Base-by-base conservation (phyloP, 805 yeast species). In the Yarrowia deformans region DNA sequence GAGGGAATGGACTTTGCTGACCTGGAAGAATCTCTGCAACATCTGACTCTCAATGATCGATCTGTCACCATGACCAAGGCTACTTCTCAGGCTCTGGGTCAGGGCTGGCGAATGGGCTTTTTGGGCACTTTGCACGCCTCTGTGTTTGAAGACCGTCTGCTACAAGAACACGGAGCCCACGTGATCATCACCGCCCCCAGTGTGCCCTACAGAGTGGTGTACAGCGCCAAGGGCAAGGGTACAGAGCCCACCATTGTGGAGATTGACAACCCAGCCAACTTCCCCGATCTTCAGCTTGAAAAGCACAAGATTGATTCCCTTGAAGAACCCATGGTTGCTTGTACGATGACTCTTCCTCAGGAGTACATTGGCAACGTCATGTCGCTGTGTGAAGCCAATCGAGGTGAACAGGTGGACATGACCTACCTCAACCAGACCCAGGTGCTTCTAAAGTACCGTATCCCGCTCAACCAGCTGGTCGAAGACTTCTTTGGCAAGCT, bases 61-160 rank as follows among this genome's bases (percentile, higher is more conserved):
- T 89, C 97, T 0, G 98, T 95, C 1, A 87, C 95, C 0, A 82
- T 94, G 64, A 93, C 90, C 74, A 87, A 93, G 74, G 98, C 94
- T 74, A 91, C 97, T 0, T 93, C 98, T 0, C 90, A 88, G 75
- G 98, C 98, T 0, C 81, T 94, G 69, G 99, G 99, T 0, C 95
- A 93, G 75, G 99, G 99, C 43, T 94, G 99, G 99, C 86, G 98
- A 78, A 80, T 94, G 43, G 99, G 99, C 0, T 94, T 94, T 76
- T 80, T 94, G 39, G 99, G 99, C 0, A 91, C 98, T 0, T 79
- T 94, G 42, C 99, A 94, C 81, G 98, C 98, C 0, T 89, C 97
- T 10, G 98, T 94, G 0, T 94, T 94, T 79, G 90, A 90, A 74
- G 98, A 95, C 74, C 82, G 99, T 64, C 81, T 94, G 70, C 97